Conservation (phyloP, 2,329 filamentous ascomycete genomes). For the Colletotrichum sp. region DNA sequence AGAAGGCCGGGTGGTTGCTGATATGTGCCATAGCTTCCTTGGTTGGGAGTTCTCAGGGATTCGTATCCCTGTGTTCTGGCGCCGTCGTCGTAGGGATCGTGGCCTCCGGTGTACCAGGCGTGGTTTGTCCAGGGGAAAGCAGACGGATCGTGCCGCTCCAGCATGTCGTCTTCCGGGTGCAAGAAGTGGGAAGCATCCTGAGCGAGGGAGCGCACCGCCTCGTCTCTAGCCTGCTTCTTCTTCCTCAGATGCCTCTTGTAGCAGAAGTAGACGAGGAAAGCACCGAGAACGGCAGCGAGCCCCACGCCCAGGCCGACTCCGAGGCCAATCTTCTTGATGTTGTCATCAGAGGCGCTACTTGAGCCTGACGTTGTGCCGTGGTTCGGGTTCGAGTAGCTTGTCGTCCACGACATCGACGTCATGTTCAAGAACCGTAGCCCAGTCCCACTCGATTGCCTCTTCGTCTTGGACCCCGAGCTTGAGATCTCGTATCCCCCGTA, state of each 20-base stretch:
- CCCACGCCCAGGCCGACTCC: constrained; percentile 72
- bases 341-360: background rate
- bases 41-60: constrained; percentile 41
- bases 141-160: constrained; percentile 40
- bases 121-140: constrained; percentile 34
- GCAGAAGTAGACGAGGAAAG: constrained; percentile 52
- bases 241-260: constrained; percentile 47
- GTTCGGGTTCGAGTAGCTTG: constrained; percentile 54
- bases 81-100: constrained; percentile 45
- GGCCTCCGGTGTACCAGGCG: constrained; percentile 52
- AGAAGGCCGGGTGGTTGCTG: constrained; percentile 23
- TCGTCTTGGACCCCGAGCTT: constrained; percentile 32
- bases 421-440: constrained; percentile 59
- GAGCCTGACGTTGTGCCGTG: constrained; percentile 12
- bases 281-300: constrained; percentile 53
- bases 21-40: constrained; percentile 25
- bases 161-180: constrained; percentile 49
- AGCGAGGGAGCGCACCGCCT: constrained; percentile 52
- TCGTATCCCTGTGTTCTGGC: constrained; percentile 56
- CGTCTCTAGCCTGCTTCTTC: constrained; percentile 41
- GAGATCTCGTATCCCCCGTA: constrained; percentile 66
- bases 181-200: constrained; percentile 55
- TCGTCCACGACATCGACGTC: constrained; percentile 59
- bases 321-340: constrained; percentile 58
- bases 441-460: constrained; percentile 35